Evolutionary conservation across 208 protist genomes (phyloP), one percentile per base, ranked within the genome.

Genomic region (Porcisia hertigi): DNA sequence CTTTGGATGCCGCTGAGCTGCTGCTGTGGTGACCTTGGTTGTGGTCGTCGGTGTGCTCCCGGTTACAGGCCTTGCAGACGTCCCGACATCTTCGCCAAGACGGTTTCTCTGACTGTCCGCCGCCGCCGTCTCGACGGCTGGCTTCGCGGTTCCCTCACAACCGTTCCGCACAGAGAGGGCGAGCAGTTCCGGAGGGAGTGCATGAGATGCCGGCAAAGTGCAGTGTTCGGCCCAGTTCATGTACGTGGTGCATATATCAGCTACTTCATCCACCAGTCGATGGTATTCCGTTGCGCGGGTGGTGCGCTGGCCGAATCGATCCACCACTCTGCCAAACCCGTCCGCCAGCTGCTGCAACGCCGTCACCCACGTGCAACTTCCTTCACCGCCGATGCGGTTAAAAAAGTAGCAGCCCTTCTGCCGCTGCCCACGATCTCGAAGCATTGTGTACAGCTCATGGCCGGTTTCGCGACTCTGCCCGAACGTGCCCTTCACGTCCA

Each of bases 371-470:
- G 82, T 65, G 70, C 88, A 89, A 30, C 81, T 88, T 47, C 80
- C 88, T 69, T 93, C 88, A 47, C 90, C 93, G 16, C 79, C 84
- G 34, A 91, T 75, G 53, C 93, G 88, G 67, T 86, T 91, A 69
- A 95, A 94, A 67, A 97, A 95, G 81, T 97, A 97, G 77, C 91
- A 94, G 14, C 91, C 91, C 72, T 90, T 92, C 69, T 91, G 86
- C 36, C 85, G 81, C 23, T 80, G 86, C 5, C 75, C 80, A 20
- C 88, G 88, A 20, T 95, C 89, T 9, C 77, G 83, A 52, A 97
- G 77, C 39, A 87, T 73, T 20, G 73, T 55, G 75, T 88, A 86
- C 43, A 97, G 76, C 36, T 86, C 87, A n/a, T 84, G 81, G 41
- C 94, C 73, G 63, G 86, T 76, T 34, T 81, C 80, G 8, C 88